phyloP scores from a whole-genome alignment of 805 yeast species.

The Jamesozyma spencerorum region DNA sequence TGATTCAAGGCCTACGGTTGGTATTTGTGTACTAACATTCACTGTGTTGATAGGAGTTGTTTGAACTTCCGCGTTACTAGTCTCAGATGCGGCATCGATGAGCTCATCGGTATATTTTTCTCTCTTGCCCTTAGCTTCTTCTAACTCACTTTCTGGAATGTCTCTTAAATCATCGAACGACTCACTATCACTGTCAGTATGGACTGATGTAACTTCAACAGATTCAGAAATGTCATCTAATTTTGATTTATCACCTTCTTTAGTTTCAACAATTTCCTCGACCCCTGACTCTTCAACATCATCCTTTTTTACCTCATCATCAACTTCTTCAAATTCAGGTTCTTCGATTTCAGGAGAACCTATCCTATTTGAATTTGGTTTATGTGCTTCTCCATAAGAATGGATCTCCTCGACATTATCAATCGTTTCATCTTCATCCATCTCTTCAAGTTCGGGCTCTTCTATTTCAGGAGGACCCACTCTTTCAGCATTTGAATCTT shows the following conservation, averaged over 20 bases:
- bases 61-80: background rate
- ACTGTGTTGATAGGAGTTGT: constrained; percentile 10
- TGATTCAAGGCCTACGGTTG: background rate
- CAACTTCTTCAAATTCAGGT: background rate
- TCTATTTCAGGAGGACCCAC: constrained; percentile 5
- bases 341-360: background rate
- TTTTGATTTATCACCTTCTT: background rate
- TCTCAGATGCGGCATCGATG: constrained; percentile 1
- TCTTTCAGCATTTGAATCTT: constrained; percentile 3
- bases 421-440: background rate
- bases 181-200: constrained; percentile 3
- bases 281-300: background rate
- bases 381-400: background rate
- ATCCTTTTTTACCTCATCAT: background rate
- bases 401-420: background rate
- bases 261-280: too few species aligned
- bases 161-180: constrained; percentile 20
- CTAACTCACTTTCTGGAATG: constrained; percentile 14
- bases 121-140: constrained; percentile 1
- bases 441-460: background rate
- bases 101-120: background rate
- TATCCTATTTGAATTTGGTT: too few species aligned
- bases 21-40: constrained; percentile 20
- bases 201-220: background rate
- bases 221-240: background rate